phyloP scores from a whole-genome alignment of 768 basidiomycete genomes.

The Suillus luteus region DNA sequence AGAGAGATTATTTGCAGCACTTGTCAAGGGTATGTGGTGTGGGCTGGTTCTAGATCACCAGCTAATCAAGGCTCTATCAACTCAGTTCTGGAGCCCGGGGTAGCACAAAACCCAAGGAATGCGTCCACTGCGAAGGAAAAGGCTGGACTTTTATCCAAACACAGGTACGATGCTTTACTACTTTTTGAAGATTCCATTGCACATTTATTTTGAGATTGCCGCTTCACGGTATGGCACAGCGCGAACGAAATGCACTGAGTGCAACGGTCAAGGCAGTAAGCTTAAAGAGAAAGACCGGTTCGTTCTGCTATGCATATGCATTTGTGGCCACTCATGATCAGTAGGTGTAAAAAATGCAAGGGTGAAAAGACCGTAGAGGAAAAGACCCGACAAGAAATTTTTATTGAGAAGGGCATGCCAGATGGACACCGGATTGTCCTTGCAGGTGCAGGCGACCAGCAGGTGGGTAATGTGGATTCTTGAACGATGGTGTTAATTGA shows the following conservation, averaged over 20 bases:
- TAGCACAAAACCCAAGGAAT: conserved; percentile 82
- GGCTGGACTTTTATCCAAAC: conserved; percentile 69
- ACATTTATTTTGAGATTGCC: conserved; percentile 37
- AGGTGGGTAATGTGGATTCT: conserved; percentile 45
- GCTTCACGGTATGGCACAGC: conserved; percentile 51
- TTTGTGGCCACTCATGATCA: conserved; percentile 12
- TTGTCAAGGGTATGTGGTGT: conserved; percentile 71
- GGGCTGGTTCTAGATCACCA: conserved; percentile 11
- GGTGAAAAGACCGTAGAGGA: conserved; percentile 82
- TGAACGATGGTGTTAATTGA: neutral
- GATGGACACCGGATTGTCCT: conserved; percentile 85
- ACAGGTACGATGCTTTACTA: conserved; percentile 40
- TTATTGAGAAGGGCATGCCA: conserved; percentile 84
- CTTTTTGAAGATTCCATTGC: neutral
- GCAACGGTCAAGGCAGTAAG: conserved; percentile 67
- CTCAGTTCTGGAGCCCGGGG: conserved; percentile 79
- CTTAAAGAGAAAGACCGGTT: conserved; percentile 85
- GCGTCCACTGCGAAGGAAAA: conserved; percentile 80
- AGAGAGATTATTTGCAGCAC: conserved; percentile 74
- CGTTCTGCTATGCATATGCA: conserved; percentile 19
- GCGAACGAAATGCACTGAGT: conserved; percentile 65
- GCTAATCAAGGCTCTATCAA: conserved; percentile 13
- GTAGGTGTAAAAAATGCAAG: conserved; percentile 95
- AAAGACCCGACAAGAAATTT: conserved; percentile 86
- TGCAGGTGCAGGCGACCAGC: conserved; percentile 89